Conservation (phyloP, 352 stramenopile species). For the Lagenidium giganteum region DNA sequence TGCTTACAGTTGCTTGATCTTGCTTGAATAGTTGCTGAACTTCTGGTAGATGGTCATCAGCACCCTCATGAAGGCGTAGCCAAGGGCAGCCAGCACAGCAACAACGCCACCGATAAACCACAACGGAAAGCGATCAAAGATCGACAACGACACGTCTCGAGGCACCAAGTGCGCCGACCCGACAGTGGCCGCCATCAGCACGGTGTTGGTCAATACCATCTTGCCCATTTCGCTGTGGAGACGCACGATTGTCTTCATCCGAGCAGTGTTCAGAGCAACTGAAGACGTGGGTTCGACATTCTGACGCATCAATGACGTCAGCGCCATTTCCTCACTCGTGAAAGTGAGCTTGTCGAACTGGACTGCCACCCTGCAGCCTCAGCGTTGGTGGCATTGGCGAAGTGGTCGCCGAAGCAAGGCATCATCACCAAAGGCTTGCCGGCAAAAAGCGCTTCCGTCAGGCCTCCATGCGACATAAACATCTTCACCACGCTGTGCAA, state of each 20-base stretch:
- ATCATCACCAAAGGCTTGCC: conserved; percentile 20
- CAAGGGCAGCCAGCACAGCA: no score
- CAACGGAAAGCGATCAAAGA: conserved; percentile 16
- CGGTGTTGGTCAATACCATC: conserved; percentile 13
- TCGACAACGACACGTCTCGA: conserved; percentile 12
- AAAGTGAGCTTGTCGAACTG: conserved; percentile 22
- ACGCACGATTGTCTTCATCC: conserved; percentile 18
- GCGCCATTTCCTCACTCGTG: conserved; percentile 18
- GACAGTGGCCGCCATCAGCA: conserved; percentile 16
- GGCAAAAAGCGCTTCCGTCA: conserved; percentile 17
- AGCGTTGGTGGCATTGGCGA: conserved; percentile 16
- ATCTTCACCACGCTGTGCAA: conserved; percentile 21
- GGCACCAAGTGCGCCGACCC: conserved; percentile 16
- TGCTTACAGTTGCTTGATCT: no score
- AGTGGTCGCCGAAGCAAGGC: conserved; percentile 17
- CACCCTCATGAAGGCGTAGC: no score
- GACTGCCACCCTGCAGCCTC: conserved; percentile 15
- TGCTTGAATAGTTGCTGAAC: no score
- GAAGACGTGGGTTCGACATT: no score
- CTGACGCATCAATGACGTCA: conserved; percentile 13
- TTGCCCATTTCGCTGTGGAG: conserved; percentile 18
- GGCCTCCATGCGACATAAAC: conserved; percentile 14
- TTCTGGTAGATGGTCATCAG: no score
- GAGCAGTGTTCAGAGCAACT: no score
- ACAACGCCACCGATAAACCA: no score